phyloP scores from a whole-genome alignment of 495 filamentous ascomycete species.

The Xylaria scruposa region DNA sequence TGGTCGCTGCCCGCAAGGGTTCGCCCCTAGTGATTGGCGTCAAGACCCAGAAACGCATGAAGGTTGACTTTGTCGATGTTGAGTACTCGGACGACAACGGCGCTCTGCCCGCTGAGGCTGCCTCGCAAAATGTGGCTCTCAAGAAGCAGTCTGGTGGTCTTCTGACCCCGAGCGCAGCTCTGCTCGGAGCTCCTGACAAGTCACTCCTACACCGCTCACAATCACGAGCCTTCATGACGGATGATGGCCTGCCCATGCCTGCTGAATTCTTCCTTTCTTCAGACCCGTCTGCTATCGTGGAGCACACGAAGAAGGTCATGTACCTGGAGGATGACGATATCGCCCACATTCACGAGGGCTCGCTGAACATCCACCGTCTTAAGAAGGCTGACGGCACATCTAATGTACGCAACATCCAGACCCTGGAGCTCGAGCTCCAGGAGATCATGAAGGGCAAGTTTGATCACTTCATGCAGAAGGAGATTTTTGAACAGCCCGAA shows the following conservation, averaged over 20 bases:
- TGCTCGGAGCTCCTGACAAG: conserved; percentile 90
- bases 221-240: conserved; percentile 96
- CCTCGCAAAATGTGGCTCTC: conserved; percentile 93
- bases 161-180: conserved; percentile 69
- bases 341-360: conserved; percentile 98
- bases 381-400: conserved; percentile 96
- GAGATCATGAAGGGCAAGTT: conserved; percentile 99
- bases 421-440: conserved; percentile 96
- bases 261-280: conserved; percentile 99
- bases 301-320: conserved; percentile 99
- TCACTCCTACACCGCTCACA: conserved; percentile 96
- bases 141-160: conserved; percentile 74
- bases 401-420: conserved; percentile 97
- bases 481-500: conserved; percentile 99
- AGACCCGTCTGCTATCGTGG: conserved; percentile 96
- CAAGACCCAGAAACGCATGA: conserved; percentile 96
- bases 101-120: conserved; percentile 89
- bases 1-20: conserved; percentile 96
- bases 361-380: conserved; percentile 96
- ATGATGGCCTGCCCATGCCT: conserved; percentile 96
- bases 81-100: conserved; percentile 85
- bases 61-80: conserved; percentile 99
- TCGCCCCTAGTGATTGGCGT: conserved; percentile 96
- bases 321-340: conserved; percentile 99
- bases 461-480: conserved; percentile 99